Evolutionary conservation across 2,329 filamentous ascomycete genomes (phyloP).

Genomic region (Hypoxylon sp.): DNA sequence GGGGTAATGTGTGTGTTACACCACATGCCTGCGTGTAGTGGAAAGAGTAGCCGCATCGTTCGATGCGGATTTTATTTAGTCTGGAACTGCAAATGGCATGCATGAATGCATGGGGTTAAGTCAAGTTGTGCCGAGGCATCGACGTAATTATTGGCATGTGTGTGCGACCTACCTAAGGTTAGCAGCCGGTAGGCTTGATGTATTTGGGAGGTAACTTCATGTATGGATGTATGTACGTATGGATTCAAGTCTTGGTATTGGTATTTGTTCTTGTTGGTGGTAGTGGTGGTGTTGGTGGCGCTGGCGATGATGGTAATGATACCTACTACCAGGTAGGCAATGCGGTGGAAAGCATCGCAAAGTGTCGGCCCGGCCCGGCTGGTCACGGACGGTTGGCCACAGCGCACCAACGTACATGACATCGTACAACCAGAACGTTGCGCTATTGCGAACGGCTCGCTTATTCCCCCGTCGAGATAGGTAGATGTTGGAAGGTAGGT

Average conservation of each 20-base stretch:
- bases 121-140: background rate
- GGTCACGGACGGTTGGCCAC: background rate
- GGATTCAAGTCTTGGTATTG: background rate
- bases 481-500: conserved; percentile 4
- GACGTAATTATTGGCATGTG: background rate
- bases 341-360: conserved; percentile 18
- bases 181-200: background rate
- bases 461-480: conserved; percentile 5
- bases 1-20: background rate
- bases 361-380: conserved; percentile 25
- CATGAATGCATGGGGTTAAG: background rate
- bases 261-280: background rate
- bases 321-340: no score
- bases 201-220: background rate
- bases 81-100: no score
- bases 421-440: background rate
- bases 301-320: background rate
- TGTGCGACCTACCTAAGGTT: background rate
- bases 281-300: background rate
- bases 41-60: conserved; percentile 3
- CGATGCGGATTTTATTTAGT: background rate
- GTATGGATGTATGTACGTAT: background rate
- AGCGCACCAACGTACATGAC: background rate
- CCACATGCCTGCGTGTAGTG: background rate
- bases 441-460: background rate